Evolutionary conservation across 208 protist species (phyloP).

Genomic region (Porcisia deanei): DNA sequence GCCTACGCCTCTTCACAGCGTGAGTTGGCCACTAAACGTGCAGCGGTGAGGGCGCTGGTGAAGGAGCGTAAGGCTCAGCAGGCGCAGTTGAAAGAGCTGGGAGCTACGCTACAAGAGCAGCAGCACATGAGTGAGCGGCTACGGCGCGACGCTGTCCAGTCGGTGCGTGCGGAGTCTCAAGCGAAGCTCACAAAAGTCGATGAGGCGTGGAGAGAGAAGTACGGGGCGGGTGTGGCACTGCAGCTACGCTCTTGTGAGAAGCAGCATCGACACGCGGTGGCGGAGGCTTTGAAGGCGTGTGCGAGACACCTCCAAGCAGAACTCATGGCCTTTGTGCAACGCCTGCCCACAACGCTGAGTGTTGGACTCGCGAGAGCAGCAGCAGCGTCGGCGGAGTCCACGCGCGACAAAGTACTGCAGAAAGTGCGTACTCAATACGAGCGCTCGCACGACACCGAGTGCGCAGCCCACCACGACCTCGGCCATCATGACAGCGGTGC

Average conservation of each 20-base stretch:
- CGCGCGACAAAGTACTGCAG: slow-evolving; percentile 6
- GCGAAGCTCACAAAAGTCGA: slow-evolving; percentile 10
- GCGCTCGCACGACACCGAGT: background rate
- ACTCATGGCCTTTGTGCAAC: slow-evolving; percentile 15
- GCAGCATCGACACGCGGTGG: slow-evolving; percentile 12
- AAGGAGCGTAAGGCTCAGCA: slow-evolving; percentile 26
- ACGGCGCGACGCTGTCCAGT: slow-evolving; percentile 1
- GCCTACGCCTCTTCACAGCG: background rate
- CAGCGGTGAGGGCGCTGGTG: slow-evolving; percentile 24
- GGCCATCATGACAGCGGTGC: background rate
- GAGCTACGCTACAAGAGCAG: slow-evolving; percentile 15
- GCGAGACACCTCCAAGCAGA: slow-evolving; percentile 8
- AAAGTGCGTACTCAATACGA: slow-evolving; percentile 3
- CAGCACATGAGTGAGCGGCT: slow-evolving; percentile 12
- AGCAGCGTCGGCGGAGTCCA: slow-evolving; percentile 7
- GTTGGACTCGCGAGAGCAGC: background rate
- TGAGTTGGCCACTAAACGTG: slow-evolving; percentile 19
- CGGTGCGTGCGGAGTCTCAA: slow-evolving; percentile 14
- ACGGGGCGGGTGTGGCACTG: background rate
- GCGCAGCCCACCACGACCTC: background rate
- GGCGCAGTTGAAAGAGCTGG: slow-evolving; percentile 11
- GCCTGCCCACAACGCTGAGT: slow-evolving; percentile 9
- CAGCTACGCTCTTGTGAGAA: background rate
- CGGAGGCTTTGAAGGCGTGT: slow-evolving; percentile 6
- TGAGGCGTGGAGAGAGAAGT: background rate